Percentiles rank a stretch among this genome's conserved stretches.
These are phyloP conservation scores for Zasmidium cellare DNA, from an alignment of 2,329 filamentous ascomycete species.

Conservation along the genomic window DNA sequence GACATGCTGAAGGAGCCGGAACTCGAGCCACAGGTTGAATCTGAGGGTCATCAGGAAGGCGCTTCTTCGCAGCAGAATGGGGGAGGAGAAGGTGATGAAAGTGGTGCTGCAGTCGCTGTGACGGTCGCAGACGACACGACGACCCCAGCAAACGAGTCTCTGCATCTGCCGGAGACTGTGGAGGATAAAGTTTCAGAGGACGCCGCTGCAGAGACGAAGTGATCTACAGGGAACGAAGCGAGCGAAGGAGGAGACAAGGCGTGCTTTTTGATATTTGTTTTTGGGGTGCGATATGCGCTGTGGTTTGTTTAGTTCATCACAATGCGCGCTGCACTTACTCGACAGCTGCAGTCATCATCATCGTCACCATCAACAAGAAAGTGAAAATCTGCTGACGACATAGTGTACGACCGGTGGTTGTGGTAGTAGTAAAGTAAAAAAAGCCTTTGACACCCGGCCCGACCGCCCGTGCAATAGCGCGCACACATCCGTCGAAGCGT, in stretches of 20 bases:
- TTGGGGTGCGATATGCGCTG: no score
- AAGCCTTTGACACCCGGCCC: not conserved
- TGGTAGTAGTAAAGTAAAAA: no score
- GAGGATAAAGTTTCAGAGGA: not conserved
- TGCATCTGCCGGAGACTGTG: not conserved
- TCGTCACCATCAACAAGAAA: no score
- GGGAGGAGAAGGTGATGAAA: constrained; percentile 9
- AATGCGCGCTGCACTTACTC: no score
- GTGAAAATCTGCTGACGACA: no score
- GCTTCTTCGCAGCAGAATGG: constrained; percentile 12
- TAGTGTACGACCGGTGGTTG: no score
- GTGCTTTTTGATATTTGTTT: no score
- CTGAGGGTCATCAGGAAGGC: constrained; percentile 1
- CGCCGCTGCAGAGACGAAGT: constrained; percentile 3
- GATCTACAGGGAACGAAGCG: not conserved
- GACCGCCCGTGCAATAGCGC: not conserved
- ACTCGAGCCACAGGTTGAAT: not conserved
- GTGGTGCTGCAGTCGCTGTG: constrained; percentile 2
- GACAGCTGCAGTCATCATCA: no score
- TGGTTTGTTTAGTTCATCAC: no score
- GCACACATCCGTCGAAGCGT: not conserved
- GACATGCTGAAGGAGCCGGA: constrained; percentile 26
- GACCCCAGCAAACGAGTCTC: not conserved
- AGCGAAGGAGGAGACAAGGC: no score
- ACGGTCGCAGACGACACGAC: constrained; percentile 3